These are phyloP conservation scores for Leishmania gerbilli DNA, from an alignment of 208 protist species.

Conservation along the genomic window DNA sequence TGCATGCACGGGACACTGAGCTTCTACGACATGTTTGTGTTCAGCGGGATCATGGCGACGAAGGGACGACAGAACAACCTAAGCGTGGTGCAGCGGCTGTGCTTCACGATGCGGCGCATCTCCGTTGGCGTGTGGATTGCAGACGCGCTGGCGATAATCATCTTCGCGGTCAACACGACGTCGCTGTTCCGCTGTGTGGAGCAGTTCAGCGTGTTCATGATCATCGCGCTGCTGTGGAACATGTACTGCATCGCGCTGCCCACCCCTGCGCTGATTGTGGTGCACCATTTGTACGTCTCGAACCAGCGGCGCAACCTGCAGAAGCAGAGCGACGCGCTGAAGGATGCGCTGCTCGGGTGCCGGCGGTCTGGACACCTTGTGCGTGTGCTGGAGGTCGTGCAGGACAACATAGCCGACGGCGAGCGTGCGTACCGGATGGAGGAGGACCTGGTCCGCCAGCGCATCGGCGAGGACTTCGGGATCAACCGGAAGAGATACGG, in stretches of 20 bases:
- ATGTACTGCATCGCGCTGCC: slow-evolving; percentile 51
- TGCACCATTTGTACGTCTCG: slow-evolving; percentile 68
- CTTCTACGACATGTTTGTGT: slow-evolving; percentile 73
- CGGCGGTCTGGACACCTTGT: slow-evolving; percentile 25
- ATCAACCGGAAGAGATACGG: slow-evolving; percentile 30
- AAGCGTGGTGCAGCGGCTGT: slow-evolving; percentile 61
- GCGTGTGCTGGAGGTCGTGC: slow-evolving; percentile 34
- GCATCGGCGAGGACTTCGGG: slow-evolving; percentile 33
- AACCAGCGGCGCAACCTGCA: slow-evolving; percentile 49
- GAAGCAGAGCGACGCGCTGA: slow-evolving; percentile 49
- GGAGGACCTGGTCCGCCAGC: slow-evolving; percentile 26
- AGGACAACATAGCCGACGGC: slow-evolving; percentile 28
- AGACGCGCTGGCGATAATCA: slow-evolving; percentile 51
- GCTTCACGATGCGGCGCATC: slow-evolving; percentile 50
- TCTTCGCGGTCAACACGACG: slow-evolving; percentile 59
- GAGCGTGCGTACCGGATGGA: slow-evolving; percentile 32
- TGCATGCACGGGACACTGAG: slow-evolving; percentile 57
- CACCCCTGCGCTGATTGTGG: slow-evolving; percentile 49
- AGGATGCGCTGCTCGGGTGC: slow-evolving; percentile 23
- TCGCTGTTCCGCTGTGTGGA: slow-evolving; percentile 49
- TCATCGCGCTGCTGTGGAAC: slow-evolving; percentile 59
- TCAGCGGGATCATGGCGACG: slow-evolving; percentile 60
- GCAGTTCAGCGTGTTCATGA: slow-evolving; percentile 66
- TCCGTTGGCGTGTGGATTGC: slow-evolving; percentile 46
- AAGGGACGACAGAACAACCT: slow-evolving; percentile 63